A percentile compares a stretch with the other conserved stretches of the same genome.
These are phyloP conservation scores for Pestalotiopsis sp. DNA, from an alignment of 2,329 filamentous ascomycete genomes.

Conservation along the genomic window DNA sequence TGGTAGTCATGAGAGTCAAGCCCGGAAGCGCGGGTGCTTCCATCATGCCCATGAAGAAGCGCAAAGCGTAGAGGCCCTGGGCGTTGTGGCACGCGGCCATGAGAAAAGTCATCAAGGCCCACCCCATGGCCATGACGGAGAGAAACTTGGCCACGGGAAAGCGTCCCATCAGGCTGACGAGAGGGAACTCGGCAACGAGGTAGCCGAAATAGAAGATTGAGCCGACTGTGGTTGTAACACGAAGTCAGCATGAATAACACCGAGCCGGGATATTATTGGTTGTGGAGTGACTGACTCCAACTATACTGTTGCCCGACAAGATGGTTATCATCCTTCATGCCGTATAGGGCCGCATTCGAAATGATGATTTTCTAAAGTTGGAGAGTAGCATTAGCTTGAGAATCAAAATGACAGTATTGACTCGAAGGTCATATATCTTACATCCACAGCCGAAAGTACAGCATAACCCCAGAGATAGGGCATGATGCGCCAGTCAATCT, in stretches of 20 bases:
- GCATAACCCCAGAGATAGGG: background rate
- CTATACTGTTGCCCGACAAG: background rate
- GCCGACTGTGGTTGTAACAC: background rate
- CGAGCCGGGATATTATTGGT: too few relatives aligned
- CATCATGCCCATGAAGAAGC: conserved; percentile 49
- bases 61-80: conserved; percentile 42
- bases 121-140: conserved; percentile 37
- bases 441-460: background rate
- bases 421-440: background rate
- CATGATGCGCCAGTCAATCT: background rate
- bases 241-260: too few relatives aligned
- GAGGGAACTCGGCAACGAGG: conserved; percentile 40
- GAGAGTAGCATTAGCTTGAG: background rate
- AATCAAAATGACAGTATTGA: background rate
- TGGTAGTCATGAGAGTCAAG: background rate
- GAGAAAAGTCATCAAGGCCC: conserved; percentile 40
- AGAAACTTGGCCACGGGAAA: conserved; percentile 41
- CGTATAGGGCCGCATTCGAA: background rate
- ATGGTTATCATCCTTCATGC: background rate
- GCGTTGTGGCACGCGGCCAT: conserved; percentile 45
- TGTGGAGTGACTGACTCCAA: too few relatives aligned
- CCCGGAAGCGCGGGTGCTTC: conserved; percentile 33
- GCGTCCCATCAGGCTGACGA: conserved; percentile 37
- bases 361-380: background rate
- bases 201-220: conserved; percentile 28